Base-by-base conservation (phyloP, 2,329 filamentous ascomycete genomes). In the Zasmidium citrigriseum region DNA sequence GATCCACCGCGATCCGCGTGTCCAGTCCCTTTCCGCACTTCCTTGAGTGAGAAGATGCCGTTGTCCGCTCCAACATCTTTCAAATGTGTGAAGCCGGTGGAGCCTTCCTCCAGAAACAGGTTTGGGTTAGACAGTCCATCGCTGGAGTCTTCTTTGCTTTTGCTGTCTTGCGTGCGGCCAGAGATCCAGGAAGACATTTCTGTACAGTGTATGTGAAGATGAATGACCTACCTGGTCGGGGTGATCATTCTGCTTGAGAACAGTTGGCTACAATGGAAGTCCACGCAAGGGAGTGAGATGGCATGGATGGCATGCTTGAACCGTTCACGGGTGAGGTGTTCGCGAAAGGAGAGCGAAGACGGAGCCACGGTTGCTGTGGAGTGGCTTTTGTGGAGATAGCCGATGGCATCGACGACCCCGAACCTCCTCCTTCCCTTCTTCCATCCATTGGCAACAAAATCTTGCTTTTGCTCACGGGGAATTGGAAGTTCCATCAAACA, bases 1-100 rank as follows among this genome's bases (percentile, higher is more conserved):
- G 54, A 56, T 21, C 54, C 54, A 45, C 54, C 54, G 44, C 54
- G 54, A 46, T 22, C 20, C 3, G 54, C 27, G n/a, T 45, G 29
- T 11, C 27, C 5, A 12, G 20, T 18, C 25, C 45, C 46, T 27
- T 27, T n/a, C 11, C 21, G 54, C 14, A 38, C 23, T 21, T 51
- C 54, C 7, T 16, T 10, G 1, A 56, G 34, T 7, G 46, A 11
- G 21, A 56, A 56, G 4, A 21, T 18, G 11, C 54, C 54, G 5
- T 18, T 56, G 41, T 56, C 54, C 14, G 22, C 4, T 2, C 21
- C 46, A 14, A 23, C 18, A 9, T 20, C 24, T 25, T 27, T 20
- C 10, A 18, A 9, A 24, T 56, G 54, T 16, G 54, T 56, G 46
- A 56, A 46, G 14, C 54, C 46, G 9, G 25, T 16, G 7, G 54